A percentile compares a stretch with the other conserved stretches of the same genome.
Conservation (phyloP, 192 early-diverging fungal genomes). For the Backusella mclennaniae region DNA sequence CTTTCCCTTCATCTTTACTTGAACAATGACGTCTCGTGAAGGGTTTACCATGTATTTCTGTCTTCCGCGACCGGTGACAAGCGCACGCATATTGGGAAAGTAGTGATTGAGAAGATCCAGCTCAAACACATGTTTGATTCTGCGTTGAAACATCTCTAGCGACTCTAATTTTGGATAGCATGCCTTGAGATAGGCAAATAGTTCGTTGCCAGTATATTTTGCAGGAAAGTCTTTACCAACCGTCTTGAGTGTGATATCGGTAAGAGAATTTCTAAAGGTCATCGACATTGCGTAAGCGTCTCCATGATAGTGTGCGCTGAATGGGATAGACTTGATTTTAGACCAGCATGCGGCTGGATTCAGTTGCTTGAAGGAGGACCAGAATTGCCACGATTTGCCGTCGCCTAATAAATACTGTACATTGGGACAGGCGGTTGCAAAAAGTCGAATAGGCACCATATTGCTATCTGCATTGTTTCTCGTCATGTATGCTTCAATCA, state of each 20-base stretch:
- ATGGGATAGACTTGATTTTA: not conserved
- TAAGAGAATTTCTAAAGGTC: not conserved
- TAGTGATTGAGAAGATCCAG: not conserved
- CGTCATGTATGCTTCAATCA: not conserved
- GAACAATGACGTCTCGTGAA: not conserved
- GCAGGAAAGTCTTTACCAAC: not conserved
- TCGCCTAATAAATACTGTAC: not conserved
- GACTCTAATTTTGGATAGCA: not conserved
- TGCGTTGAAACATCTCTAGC: not conserved
- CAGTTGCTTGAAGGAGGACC: not conserved
- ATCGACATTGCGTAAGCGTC: not conserved
- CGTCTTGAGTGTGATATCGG: not conserved
- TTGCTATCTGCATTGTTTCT: too few relatives aligned
- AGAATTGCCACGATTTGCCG: not conserved
- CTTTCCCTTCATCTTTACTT: too few relatives aligned
- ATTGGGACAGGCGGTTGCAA: not conserved
- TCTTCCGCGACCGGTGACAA: not conserved
- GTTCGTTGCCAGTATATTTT: not conserved
- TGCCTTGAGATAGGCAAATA: not conserved
- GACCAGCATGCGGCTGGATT: not conserved
- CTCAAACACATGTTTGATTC: not conserved
- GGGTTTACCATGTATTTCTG: not conserved
- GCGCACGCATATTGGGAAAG: not conserved
- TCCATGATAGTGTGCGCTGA: not conserved
- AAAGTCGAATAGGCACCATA: not conserved